These are phyloP conservation scores for Solanum appendiculatum DNA, from an alignment of 257 asterid genomes.

Conservation along the genomic window DNA sequence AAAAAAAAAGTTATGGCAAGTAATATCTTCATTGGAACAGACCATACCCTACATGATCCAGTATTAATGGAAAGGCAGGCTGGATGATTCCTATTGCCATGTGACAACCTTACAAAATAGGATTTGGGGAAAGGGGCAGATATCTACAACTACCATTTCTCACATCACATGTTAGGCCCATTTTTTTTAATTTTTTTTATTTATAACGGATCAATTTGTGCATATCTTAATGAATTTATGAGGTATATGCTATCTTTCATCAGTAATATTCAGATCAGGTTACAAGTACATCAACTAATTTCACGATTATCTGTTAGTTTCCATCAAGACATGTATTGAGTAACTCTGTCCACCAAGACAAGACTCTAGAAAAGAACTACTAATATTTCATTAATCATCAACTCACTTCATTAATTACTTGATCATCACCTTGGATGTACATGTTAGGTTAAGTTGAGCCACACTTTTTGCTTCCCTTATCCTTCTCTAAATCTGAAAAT, in stretches of 20 bases:
- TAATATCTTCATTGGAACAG: neutral
- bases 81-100: neutral
- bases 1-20: neutral
- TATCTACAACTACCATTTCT: neutral
- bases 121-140: neutral
- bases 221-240: neutral
- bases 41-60: neutral
- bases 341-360: neutral
- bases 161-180: neutral
- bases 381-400: fast-evolving
- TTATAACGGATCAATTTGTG: neutral
- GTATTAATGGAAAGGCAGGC: neutral
- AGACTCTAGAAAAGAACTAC: neutral
- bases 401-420: neutral
- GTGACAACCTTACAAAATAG: neutral
- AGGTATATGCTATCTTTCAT: neutral
- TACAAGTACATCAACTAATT: neutral
- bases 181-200: neutral
- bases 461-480: neutral
- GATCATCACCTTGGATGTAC: neutral
- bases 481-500: neutral
- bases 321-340: neutral
- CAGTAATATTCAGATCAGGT: neutral
- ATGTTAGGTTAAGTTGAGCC: neutral
- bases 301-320: neutral